Base-by-base conservation (phyloP, 1,139 yeast species). In the Arxiozyma slooffiae region DNA sequence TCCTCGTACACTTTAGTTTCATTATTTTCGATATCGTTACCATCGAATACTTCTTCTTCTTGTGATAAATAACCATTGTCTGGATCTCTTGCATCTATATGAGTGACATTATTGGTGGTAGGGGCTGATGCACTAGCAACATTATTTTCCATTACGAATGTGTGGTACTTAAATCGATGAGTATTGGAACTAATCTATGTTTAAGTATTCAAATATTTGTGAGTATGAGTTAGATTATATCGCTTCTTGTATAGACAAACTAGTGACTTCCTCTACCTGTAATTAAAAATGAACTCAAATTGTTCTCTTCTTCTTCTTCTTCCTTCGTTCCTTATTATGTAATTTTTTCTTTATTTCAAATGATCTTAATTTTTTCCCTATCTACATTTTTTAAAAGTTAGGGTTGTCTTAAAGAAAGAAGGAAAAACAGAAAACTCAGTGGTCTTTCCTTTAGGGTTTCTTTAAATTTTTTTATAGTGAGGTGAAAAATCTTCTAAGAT, bases 1-100 rank as follows among this genome's bases (percentile, higher is more conserved):
- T 83, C 89, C 52, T 80, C 69, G 49, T 67, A 67, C 23, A 67
- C 64, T 47, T 63, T 65, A 23, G 65, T 63, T 54, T 64, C 69
- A 49, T 66, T 67, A 39, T 65, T 63, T 49, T 65, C 67, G 38
- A 69, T 61, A 59, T 71, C 75, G 53, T 71, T 71, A 54, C 74
- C 71, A 55, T 71, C 75, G 42, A 71, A 66, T 22, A 71, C 71
- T 53, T 71, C 72, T 38, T 71, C 75, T 49, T 65, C 66, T 38
- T 71, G 73, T 1, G 72, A 68, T 41, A 70, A 55, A 52, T 69
- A 69, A 37, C 67, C 73, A 51, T 70, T 73, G 45, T 69, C 72
- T 17, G 46, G 41, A 38, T 38, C 34, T 45, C 42, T 26, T 38
- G 18, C 30, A 67, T 20, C 20, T 38, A 11, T n/a, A n/a, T 36